Percentiles rank a stretch among this genome's conserved stretches.
phyloP scores from a whole-genome alignment of 345 rosid species.

The Sonneratia caseolaris region DNA sequence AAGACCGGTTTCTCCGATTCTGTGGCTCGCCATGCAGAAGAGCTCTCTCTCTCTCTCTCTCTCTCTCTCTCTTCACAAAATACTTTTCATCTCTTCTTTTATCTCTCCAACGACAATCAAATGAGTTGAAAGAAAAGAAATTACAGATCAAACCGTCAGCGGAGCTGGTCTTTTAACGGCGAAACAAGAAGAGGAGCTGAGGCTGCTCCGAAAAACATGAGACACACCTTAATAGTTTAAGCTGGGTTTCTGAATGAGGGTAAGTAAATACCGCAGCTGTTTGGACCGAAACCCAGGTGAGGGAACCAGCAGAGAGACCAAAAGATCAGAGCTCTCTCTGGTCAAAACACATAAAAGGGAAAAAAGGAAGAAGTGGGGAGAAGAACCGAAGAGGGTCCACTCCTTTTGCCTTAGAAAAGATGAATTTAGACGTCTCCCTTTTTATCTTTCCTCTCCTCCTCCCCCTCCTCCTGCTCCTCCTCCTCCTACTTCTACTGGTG shows the following conservation, averaged over 20 bases:
- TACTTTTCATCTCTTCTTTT: neutral
- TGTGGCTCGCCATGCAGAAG: slow-evolving; percentile 65
- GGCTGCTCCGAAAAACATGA: neutral
- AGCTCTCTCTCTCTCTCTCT: neutral
- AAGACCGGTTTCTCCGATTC: slow-evolving; percentile 63
- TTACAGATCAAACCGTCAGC: neutral
- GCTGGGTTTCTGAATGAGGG: neutral
- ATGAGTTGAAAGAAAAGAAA: neutral
- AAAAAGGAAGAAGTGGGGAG: neutral
- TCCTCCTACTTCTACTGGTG: neutral
- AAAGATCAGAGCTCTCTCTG: slow-evolving; percentile 45
- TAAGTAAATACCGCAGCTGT: neutral
- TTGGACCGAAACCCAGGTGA: slow-evolving; percentile 6
- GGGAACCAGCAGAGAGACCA: slow-evolving; percentile 13
- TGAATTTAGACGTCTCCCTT: neutral
- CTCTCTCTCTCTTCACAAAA: neutral
- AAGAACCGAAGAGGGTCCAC: slow-evolving; percentile 27
- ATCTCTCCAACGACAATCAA: too few relatives aligned
- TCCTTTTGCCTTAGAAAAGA: slow-evolving; percentile 9
- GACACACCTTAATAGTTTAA: neutral
- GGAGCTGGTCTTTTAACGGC: too few relatives aligned
- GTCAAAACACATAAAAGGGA: neutral
- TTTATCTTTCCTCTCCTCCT: neutral
- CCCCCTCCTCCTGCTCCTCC: too few relatives aligned
- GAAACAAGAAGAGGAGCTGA: neutral